Conservation (phyloP, 768 basidiomycete species). For the Tubosaeta brunneosetosa region DNA sequence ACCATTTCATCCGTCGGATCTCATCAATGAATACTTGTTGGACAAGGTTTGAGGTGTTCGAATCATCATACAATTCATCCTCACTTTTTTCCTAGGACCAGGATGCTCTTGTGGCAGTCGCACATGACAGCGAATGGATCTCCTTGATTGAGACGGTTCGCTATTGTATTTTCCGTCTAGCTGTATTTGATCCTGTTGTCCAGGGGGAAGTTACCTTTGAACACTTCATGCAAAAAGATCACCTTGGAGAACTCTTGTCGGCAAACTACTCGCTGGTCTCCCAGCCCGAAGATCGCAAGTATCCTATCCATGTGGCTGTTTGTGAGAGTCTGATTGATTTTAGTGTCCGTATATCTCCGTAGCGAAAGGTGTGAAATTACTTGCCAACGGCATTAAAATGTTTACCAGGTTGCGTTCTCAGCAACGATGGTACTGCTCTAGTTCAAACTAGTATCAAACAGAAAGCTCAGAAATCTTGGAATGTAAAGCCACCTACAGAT, state of each 20-base stretch:
- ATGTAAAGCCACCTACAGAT: too few species aligned
- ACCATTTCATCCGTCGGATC: conserved; percentile 3
- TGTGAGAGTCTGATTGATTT: neutral
- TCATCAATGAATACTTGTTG: conserved; percentile 5
- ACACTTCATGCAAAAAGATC: neutral
- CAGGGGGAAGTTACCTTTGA: neutral
- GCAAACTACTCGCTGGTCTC: neutral
- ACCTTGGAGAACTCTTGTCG: neutral
- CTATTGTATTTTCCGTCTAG: neutral
- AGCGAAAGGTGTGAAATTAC: too few species aligned
- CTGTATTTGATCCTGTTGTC: neutral
- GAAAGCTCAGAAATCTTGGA: too few species aligned
- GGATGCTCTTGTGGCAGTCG: conserved; percentile 1
- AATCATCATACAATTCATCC: neutral
- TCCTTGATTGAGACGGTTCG: neutral
- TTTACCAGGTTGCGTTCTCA: too few species aligned
- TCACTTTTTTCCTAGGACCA: neutral
- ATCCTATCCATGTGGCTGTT: too few species aligned
- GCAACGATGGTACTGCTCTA: too few species aligned
- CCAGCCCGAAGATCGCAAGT: too few species aligned
- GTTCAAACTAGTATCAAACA: too few species aligned
- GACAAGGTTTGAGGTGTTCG: neutral
- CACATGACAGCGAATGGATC: conserved; percentile 9
- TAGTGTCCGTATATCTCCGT: too few species aligned
- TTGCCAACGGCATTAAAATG: too few species aligned